Evolutionary conservation across 139 green algal species (phyloP), one percentile per base, ranked within the genome.

Genomic region (Gonium pectorale): DNA sequence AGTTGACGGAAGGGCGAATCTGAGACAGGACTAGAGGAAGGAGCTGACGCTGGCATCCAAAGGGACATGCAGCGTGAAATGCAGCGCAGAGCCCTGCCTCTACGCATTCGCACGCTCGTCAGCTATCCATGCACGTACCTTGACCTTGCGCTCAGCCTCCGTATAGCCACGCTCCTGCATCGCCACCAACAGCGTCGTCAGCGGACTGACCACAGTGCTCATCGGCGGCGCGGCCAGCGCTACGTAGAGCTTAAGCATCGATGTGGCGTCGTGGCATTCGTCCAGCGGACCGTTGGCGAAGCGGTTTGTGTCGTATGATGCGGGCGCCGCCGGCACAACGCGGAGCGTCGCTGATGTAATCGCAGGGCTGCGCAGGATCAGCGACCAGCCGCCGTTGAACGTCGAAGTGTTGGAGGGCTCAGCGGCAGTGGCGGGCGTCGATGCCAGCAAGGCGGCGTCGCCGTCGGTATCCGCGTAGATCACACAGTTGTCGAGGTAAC

Each of bases 401-500:
- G 75, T 83, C 29, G 75, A 63, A 29, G 26, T 44, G 41, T 72
- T 72, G 59, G 27, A 72, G 7, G 75, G 59, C 60, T 83, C 75
- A 9, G 4, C 7, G 43, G 29, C 67, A 24, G 68, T 29, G 70
- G n/a, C 35, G 46, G 27, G 11, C 17, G 22, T 0, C 27, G 21
- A 22, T 51, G 35, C 5, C 26, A 5, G 7, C 8, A 81, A 41
- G n/a, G 27, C 40, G 54, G 21, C 38, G 41, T 83, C 38, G 59
- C 41, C 59, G 75, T 83, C 63, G n/a, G 41, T 46, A 43, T 83
- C 75, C 24, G 75, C 75, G 40, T 72, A 83, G 29, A 83, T 31
- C 27, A 83, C 41, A 60, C 75, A 83, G 60, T 83, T 83, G 13
- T 83, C 75, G n/a, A 72, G 44, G 59, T 83, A 83, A 1, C 59